phyloP scores from a whole-genome alignment of 2,329 filamentous ascomycete genomes.

The Nigrospora sphaerica region DNA sequence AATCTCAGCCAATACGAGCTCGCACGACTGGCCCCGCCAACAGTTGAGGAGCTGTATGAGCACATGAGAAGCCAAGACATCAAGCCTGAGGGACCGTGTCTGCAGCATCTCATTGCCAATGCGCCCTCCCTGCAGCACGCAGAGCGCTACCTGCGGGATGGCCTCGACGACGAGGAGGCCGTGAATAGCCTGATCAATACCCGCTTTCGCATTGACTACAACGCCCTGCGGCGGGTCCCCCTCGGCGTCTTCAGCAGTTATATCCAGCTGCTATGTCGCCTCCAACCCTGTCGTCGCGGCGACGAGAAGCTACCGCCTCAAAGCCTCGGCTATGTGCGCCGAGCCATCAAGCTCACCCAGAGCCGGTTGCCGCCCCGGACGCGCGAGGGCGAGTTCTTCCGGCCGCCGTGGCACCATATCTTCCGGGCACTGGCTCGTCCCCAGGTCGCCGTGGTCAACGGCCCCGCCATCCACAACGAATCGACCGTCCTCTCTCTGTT shows the following conservation, averaged over 20 bases:
- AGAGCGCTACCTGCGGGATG: constrained; percentile 41
- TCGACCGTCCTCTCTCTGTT: constrained; percentile 22
- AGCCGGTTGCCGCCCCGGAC: constrained; percentile 16
- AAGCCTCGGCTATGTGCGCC: constrained; percentile 17
- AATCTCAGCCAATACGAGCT: constrained; percentile 60
- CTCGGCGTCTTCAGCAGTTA: constrained; percentile 39
- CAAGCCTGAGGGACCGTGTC: constrained; percentile 38
- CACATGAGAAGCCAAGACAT: constrained; percentile 47
- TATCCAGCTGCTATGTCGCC: constrained; percentile 40
- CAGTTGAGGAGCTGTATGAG: constrained; percentile 48
- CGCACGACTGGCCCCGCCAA: constrained; percentile 54
- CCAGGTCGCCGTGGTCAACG: constrained; percentile 21
- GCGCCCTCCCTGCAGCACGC: constrained; percentile 40
- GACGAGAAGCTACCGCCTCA: constrained; percentile 10
- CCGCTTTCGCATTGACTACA: too few species aligned
- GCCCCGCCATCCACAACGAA: constrained; percentile 13
- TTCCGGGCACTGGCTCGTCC: constrained; percentile 29
- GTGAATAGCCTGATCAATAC: constrained; percentile 2
- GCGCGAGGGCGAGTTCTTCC: constrained; percentile 22
- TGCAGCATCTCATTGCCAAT: constrained; percentile 49
- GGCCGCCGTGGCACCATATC: constrained; percentile 34
- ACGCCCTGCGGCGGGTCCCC: constrained; percentile 19
- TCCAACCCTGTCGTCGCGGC: constrained; percentile 21
- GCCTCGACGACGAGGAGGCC: constrained; percentile 17
- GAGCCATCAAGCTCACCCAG: constrained; percentile 26